These are phyloP conservation scores for Cucumis cinereus DNA, from an alignment of 306 rosid species.

Conservation along the genomic window DNA sequence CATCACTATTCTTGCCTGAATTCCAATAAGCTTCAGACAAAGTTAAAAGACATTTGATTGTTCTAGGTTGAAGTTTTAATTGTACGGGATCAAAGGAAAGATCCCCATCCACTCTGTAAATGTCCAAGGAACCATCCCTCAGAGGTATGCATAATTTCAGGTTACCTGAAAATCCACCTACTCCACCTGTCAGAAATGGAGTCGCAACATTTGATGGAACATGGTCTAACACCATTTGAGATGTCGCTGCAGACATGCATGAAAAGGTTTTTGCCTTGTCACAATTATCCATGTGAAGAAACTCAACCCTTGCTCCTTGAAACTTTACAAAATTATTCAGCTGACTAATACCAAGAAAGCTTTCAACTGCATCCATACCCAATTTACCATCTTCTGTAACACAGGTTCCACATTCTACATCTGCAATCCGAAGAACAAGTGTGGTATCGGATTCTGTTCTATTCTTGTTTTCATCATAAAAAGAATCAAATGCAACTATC, in stretches of 20 bases:
- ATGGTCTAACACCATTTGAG: constrained; percentile 22
- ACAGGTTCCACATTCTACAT: constrained; percentile 76
- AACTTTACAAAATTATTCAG: constrained; percentile 74
- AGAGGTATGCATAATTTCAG: constrained; percentile 75
- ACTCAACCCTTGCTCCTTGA: constrained; percentile 61
- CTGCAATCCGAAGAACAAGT: constrained; percentile 68
- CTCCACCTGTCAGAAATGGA: constrained; percentile 56
- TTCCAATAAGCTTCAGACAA: constrained; percentile 46
- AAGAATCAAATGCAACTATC: constrained; percentile 78
- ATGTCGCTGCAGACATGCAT: constrained; percentile 17
- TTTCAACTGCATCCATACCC: constrained; percentile 32
- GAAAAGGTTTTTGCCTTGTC: constrained; percentile 17
- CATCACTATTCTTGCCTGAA: constrained; percentile 31
- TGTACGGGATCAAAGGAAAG: constrained; percentile 58
- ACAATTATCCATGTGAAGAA: constrained; percentile 47
- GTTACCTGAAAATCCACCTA: constrained; percentile 80
- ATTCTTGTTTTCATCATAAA: constrained; percentile 24
- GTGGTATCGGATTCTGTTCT: constrained; percentile 17
- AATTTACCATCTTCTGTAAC: constrained; percentile 54
- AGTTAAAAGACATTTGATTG: constrained; percentile 51
- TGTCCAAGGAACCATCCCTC: constrained; percentile 91
- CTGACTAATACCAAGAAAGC: constrained; percentile 66
- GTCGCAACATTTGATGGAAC: constrained; percentile 29
- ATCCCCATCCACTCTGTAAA: constrained; percentile 72
- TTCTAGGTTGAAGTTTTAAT: constrained; percentile 65